Evolutionary conservation across 805 yeast species (phyloP).

Genomic region (Cyberlindnera americana): DNA sequence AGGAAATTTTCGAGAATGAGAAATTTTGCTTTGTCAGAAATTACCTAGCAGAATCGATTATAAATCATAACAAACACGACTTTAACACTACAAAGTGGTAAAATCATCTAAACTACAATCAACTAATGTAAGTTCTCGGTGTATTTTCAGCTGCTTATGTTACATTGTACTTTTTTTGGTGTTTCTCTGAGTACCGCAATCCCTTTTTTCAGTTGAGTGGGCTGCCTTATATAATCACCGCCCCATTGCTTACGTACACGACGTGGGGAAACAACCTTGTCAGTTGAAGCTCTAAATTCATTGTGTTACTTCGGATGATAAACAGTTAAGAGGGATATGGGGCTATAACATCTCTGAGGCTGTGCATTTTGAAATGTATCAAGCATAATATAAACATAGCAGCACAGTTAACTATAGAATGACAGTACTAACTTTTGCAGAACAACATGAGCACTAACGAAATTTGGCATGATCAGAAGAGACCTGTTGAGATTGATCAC

Average conservation of each 20-base stretch:
- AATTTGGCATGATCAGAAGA: constrained; percentile 1
- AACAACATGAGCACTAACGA: constrained; percentile 2
- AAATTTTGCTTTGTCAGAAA: constrained; percentile 20
- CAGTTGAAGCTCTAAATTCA: no score
- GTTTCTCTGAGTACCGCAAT: not conserved
- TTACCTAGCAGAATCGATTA: constrained; percentile 6
- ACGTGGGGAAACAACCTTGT: constrained; percentile 1
- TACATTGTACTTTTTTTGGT: no score
- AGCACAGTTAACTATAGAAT: not conserved
- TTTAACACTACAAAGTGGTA: not conserved
- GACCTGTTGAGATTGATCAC: constrained; percentile 16
- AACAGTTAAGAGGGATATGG: no score
- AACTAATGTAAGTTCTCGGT: not conserved
- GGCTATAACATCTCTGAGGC: no score
- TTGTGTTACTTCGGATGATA: no score
- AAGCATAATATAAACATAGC: not conserved
- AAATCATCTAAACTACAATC: not conserved
- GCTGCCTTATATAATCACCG: constrained; percentile 1
- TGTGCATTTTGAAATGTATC: no score
- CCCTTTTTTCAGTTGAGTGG: not conserved
- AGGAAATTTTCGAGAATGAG: constrained; percentile 3
- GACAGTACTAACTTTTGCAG: no score
- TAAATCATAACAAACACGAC: constrained; percentile 2
- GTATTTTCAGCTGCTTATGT: not conserved
- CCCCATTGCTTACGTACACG: constrained; percentile 2